A percentile compares a stretch with the other conserved stretches of the same genome.
Conservation (phyloP, 495 filamentous ascomycete species). For the Thozetella sp. region DNA sequence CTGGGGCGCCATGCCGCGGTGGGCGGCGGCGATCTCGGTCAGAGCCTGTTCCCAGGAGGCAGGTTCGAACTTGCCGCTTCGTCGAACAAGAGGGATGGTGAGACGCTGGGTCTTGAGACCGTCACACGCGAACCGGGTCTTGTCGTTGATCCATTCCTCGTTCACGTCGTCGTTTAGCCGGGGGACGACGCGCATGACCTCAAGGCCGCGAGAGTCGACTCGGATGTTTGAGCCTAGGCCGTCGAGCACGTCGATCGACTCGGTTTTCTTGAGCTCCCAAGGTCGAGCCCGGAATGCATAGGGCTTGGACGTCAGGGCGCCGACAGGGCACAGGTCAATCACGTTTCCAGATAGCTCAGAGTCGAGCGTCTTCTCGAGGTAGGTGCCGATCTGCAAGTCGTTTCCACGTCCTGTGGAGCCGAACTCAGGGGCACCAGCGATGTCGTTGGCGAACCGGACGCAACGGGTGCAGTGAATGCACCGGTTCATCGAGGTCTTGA, state of each 20-base stretch:
- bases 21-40: conserved; percentile 77
- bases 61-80: conserved; percentile 84
- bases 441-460: conserved; percentile 95
- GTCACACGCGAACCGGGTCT: conserved; percentile 94
- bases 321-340: conserved; percentile 97
- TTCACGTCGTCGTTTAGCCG: conserved; percentile 96
- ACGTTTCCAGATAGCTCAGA: conserved; percentile 96
- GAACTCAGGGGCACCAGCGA: conserved; percentile 93
- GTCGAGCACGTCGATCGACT: conserved; percentile 93
- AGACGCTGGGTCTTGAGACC: conserved; percentile 94
- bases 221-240: conserved; percentile 92
- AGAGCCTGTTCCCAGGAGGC: conserved; percentile 94
- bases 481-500: conserved; percentile 99
- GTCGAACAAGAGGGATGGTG: conserved; percentile 87
- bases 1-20: conserved; percentile 73
- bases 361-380: conserved; percentile 88
- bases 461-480: conserved; percentile 99
- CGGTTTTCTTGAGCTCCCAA: conserved; percentile 92
- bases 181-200: conserved; percentile 93
- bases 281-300: conserved; percentile 96
- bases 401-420: conserved; percentile 94
- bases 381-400: conserved; percentile 96
- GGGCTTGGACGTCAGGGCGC: conserved; percentile 93
- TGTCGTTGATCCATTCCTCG: conserved; percentile 99
- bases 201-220: conserved; percentile 88